Conservation (phyloP, 2,329 filamentous ascomycete genomes). For the Cordyceps tenuipes region DNA sequence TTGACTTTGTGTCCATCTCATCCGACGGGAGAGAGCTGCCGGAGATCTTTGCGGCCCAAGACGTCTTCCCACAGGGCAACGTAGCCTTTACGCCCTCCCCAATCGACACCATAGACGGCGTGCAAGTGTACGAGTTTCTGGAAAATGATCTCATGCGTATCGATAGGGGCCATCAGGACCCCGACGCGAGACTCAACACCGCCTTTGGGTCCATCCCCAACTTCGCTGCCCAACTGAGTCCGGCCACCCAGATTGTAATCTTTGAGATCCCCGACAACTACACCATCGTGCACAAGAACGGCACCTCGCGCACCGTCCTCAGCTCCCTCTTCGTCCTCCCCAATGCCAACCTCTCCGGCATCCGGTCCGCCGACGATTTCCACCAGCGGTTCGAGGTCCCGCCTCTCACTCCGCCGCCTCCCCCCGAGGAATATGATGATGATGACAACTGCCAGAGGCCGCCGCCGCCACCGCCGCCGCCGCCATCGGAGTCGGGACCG, state of each 20-base stretch:
- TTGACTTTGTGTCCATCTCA: constrained; percentile 15
- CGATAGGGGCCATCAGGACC: background rate
- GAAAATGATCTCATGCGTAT: background rate
- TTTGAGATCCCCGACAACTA: constrained; percentile 6
- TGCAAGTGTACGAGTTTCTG: constrained; percentile 4
- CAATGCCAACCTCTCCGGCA: background rate
- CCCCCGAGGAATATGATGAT: background rate
- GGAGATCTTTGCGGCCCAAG: background rate
- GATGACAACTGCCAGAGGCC: no score
- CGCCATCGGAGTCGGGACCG: background rate
- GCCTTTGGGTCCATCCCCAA: background rate
- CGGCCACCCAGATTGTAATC: background rate
- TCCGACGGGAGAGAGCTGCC: background rate
- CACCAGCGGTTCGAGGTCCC: background rate
- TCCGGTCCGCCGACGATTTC: background rate
- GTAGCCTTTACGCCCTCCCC: background rate
- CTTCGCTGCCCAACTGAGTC: background rate
- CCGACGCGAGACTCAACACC: constrained; percentile 1
- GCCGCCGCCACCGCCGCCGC: background rate
- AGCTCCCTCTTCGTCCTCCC: background rate
- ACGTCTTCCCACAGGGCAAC: background rate
- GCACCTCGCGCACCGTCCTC: background rate
- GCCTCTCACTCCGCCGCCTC: background rate
- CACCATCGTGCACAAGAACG: constrained; percentile 7
- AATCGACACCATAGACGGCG: background rate